These are phyloP conservation scores for Nitzschia sp. DNA, from an alignment of 108 stramenopile genomes.

Conservation along the genomic window DNA sequence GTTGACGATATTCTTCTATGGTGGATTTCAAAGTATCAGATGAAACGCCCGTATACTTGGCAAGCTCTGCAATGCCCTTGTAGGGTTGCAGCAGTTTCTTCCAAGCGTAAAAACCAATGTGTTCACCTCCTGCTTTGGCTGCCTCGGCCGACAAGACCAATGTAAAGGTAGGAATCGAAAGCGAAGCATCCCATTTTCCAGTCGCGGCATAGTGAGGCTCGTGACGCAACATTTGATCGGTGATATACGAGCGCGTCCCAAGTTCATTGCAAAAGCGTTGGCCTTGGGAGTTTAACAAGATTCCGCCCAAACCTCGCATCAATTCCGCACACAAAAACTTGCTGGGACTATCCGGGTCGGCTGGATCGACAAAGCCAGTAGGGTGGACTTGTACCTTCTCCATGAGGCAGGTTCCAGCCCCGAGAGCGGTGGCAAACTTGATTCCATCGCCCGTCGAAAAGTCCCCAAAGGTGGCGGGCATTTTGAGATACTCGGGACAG, in stretches of 20 bases:
- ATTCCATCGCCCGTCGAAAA: conserved; percentile 84
- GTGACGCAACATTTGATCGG: conserved; percentile 26
- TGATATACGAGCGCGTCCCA: conserved; percentile 43
- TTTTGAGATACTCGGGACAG: conserved; percentile 69
- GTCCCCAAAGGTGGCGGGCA: conserved; percentile 79
- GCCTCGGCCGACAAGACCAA: conserved; percentile 64
- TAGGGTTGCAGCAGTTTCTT: conserved; percentile 58
- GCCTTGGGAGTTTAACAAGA: conserved; percentile 49
- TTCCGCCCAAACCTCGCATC: conserved; percentile 73
- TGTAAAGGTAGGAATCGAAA: conserved; percentile 58
- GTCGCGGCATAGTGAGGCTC: conserved; percentile 28
- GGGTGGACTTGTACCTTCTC: conserved; percentile 94
- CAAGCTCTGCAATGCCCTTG: conserved; percentile 58
- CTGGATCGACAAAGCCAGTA: conserved; percentile 91
- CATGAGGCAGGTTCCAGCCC: conserved; percentile 87
- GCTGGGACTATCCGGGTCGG: conserved; percentile 73
- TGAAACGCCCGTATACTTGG: conserved; percentile 59
- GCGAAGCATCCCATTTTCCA: conserved; percentile 47
- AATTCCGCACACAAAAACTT: conserved; percentile 79
- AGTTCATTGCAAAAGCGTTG: conserved; percentile 74
- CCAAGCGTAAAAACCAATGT: conserved; percentile 72
- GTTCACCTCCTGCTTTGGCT: conserved; percentile 59
- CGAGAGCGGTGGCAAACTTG: conserved; percentile 33
- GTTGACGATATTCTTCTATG: conserved; percentile 52
- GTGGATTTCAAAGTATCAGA: conserved; percentile 43